A percentile compares a stretch with the other conserved stretches of the same genome.
Conservation (phyloP, 1,284 basidiomycete genomes). For the Gymnopus androsaceus region DNA sequence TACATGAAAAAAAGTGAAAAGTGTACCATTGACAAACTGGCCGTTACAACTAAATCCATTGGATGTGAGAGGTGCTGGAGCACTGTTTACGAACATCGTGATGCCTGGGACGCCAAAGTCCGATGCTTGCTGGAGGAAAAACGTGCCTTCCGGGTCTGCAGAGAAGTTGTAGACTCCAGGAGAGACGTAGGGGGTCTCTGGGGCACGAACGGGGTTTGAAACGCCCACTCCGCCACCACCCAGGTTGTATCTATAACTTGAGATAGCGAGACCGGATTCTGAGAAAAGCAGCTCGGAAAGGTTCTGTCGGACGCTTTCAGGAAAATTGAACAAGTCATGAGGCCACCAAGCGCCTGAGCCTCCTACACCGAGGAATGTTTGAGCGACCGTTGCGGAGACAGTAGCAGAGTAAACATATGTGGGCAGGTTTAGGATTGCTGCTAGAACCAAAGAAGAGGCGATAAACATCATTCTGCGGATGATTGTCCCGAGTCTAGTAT, state of each 20-base stretch:
- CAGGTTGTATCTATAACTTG: conserved; percentile 45
- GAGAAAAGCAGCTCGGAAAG: conserved; percentile 43
- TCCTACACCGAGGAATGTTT: conserved; percentile 30
- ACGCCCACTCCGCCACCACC: conserved; percentile 46
- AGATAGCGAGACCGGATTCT: conserved; percentile 41
- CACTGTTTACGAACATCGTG: conserved; percentile 40
- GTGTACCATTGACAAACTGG: conserved; percentile 32
- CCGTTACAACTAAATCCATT: conserved; percentile 36
- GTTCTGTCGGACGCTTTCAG: conserved; percentile 39
- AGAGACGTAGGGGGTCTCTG: conserved; percentile 42
- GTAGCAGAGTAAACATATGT: conserved; percentile 11
- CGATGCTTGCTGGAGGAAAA: conserved; percentile 38
- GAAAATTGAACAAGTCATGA: conserved; percentile 42
- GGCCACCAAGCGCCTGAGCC: conserved; percentile 51
- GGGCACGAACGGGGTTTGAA: conserved; percentile 40
- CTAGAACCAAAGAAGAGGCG: background rate
- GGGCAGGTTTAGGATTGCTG: background rate
- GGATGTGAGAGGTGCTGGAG: conserved; percentile 36
- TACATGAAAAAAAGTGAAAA: background rate
- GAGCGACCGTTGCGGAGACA: conserved; percentile 25
- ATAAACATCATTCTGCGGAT: conserved; percentile 2
- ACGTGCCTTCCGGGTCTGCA: conserved; percentile 41
- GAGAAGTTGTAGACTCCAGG: conserved; percentile 42
- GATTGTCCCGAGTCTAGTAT: background rate
- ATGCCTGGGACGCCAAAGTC: conserved; percentile 31